Evolutionary conservation across 352 stramenopile species (phyloP).

Genomic region (Phytopythium delawarense): DNA sequence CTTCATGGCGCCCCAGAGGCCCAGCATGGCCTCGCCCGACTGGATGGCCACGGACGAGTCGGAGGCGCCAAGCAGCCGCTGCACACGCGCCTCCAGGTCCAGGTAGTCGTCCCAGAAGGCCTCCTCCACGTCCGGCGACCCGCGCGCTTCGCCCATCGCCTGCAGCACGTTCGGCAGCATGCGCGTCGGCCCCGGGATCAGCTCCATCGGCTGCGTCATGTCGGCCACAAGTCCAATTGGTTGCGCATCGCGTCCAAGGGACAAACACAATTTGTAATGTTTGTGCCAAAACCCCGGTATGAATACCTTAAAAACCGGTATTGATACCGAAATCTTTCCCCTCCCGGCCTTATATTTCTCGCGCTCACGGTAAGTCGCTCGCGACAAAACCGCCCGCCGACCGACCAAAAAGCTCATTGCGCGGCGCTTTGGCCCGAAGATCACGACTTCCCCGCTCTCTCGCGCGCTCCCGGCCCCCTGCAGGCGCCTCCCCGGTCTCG

Average conservation of each 20-base stretch:
- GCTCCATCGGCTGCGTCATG: slow-evolving; percentile 13
- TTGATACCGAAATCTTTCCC: neutral
- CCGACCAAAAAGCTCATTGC: no score
- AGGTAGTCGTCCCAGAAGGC: slow-evolving; percentile 56
- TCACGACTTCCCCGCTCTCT: neutral
- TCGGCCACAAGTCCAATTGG: slow-evolving; percentile 7
- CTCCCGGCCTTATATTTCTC: neutral
- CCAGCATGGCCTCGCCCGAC: slow-evolving; percentile 56
- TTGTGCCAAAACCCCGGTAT: no score
- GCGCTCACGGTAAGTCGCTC: neutral
- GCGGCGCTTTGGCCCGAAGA: neutral
- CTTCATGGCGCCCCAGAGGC: slow-evolving; percentile 49
- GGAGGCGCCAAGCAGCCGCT: slow-evolving; percentile 28
- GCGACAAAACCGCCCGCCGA: neutral
- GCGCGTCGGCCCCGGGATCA: slow-evolving; percentile 37
- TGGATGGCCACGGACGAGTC: slow-evolving; percentile 28
- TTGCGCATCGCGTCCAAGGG: no score
- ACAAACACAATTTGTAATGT: no score
- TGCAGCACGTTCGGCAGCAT: slow-evolving; percentile 36
- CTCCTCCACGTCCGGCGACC: slow-evolving; percentile 44
- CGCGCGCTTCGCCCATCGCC: slow-evolving; percentile 25
- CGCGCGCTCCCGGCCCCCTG: neutral
- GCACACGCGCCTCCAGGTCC: slow-evolving; percentile 25
- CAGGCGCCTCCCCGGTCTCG: neutral
- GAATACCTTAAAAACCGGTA: no score